These are phyloP conservation scores for Syzygium aqueum DNA, from an alignment of 345 rosid genomes.

Conservation along the genomic window DNA sequence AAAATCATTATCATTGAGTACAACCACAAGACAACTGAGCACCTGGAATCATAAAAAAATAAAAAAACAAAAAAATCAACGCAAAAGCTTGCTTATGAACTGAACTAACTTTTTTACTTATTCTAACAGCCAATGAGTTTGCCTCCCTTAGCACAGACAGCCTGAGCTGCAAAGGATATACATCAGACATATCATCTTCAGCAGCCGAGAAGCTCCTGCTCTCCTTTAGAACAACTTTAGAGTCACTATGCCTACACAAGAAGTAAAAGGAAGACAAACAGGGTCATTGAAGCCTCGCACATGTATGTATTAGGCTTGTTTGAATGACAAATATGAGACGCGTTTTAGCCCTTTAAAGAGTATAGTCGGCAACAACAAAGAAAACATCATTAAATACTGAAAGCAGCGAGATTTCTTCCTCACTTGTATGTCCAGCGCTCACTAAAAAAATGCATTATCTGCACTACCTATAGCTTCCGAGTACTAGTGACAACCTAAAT, in stretches of 20 bases:
- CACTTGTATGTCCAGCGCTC: not conserved
- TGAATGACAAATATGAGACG: not conserved
- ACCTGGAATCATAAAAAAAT: not conserved
- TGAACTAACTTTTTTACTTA: constrained; percentile 68
- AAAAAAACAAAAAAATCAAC: not conserved
- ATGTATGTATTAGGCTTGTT: not conserved
- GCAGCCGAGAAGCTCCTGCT: constrained; percentile 67
- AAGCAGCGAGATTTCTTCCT: not conserved
- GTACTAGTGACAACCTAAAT: not conserved
- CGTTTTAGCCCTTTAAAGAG: not conserved
- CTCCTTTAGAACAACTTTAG: constrained; percentile 56
- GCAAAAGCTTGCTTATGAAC: not conserved
- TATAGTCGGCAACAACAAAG: not conserved
- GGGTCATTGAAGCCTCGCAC: not conserved
- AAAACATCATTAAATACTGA: not conserved
- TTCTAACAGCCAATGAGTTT: constrained; percentile 66
- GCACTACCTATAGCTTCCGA: not conserved
- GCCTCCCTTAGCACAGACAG: constrained; percentile 61
- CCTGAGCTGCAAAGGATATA: constrained; percentile 86
- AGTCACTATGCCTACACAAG: constrained; percentile 62
- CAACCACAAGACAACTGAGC: not conserved
- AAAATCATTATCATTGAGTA: not conserved
- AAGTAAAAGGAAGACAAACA: constrained; percentile 4
- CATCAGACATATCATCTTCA: constrained; percentile 90
- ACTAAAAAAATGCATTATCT: not conserved